phyloP scores from a whole-genome alignment of 2,329 filamentous ascomycete genomes.

The Cadophora luteo-olivacea region DNA sequence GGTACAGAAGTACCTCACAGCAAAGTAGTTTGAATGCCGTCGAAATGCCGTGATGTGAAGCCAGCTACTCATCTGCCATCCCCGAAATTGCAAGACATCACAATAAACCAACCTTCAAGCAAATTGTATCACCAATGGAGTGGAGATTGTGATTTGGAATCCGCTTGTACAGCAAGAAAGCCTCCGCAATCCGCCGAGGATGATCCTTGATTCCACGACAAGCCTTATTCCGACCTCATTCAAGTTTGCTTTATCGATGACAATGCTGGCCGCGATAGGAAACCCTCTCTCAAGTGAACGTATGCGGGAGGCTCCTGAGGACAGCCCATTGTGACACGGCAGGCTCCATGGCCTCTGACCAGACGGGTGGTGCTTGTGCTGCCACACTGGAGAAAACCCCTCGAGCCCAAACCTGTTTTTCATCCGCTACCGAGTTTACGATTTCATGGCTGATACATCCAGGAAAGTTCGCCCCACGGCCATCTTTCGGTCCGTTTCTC shows the following conservation, averaged over 20 bases:
- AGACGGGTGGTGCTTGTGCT: slow-evolving; percentile 18
- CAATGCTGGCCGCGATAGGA: neutral
- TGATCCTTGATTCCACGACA: neutral
- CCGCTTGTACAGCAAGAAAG: neutral
- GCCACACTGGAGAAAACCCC: slow-evolving; percentile 2
- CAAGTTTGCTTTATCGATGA: neutral
- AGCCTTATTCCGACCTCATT: slow-evolving; percentile 14
- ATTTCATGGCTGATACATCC: neutral
- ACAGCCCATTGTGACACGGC: neutral
- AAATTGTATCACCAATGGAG: neutral
- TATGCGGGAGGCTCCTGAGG: neutral
- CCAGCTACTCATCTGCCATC: neutral
- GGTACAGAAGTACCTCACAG: neutral
- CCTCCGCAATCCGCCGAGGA: neutral
- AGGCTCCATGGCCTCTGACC: slow-evolving; percentile 14
- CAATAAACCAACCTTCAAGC: neutral
- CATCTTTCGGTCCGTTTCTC: neutral
- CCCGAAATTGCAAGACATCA: neutral
- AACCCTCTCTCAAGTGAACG: neutral
- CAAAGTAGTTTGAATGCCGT: neutral
- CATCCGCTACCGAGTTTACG: neutral
- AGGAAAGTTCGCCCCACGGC: neutral
- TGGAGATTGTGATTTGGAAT: neutral
- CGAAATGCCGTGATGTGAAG: neutral
- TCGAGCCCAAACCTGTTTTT: slow-evolving; percentile 13